Evolutionary conservation across 2,329 filamentous ascomycete genomes (phyloP).

Genomic region (Neofusicoccum laricinum): DNA sequence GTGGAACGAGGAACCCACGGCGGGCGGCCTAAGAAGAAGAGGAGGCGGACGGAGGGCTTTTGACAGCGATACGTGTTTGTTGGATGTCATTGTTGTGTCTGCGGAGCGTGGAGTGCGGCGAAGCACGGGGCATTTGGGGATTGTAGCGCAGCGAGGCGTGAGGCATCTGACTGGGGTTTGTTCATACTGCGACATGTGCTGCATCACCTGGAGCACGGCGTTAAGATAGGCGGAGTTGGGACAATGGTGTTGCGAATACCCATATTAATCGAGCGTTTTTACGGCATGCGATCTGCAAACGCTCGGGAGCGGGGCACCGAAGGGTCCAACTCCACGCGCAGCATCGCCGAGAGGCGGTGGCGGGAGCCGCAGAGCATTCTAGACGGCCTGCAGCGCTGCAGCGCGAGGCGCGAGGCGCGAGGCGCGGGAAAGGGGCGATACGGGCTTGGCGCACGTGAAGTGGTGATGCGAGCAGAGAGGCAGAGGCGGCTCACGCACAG

Average conservation of each 20-base stretch:
- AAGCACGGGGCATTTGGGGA: no score
- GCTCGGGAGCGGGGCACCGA: neutral
- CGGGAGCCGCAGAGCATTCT: no score
- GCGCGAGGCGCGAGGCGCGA: neutral
- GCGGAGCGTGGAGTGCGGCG: no score
- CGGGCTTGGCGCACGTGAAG: neutral
- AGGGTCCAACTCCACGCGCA: no score
- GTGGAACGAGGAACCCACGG: slow-evolving; percentile 35
- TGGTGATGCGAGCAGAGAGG: no score
- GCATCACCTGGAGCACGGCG: neutral
- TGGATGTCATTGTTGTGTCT: neutral
- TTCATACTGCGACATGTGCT: neutral
- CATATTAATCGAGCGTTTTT: neutral
- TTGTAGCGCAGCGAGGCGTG: no score
- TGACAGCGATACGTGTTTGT: slow-evolving; percentile 2
- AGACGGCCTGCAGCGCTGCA: no score
- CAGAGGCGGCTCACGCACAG: no score
- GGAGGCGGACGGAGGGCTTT: slow-evolving; percentile 34
- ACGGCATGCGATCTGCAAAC: neutral
- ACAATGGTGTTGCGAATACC: neutral
- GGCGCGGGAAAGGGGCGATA: neutral
- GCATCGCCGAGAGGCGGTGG: no score
- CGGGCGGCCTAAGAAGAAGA: slow-evolving; percentile 31
- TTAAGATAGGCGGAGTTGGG: neutral
- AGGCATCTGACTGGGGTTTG: no score